Conservation (phyloP, 1,284 basidiomycete genomes). For the Prillingera fragicola region DNA sequence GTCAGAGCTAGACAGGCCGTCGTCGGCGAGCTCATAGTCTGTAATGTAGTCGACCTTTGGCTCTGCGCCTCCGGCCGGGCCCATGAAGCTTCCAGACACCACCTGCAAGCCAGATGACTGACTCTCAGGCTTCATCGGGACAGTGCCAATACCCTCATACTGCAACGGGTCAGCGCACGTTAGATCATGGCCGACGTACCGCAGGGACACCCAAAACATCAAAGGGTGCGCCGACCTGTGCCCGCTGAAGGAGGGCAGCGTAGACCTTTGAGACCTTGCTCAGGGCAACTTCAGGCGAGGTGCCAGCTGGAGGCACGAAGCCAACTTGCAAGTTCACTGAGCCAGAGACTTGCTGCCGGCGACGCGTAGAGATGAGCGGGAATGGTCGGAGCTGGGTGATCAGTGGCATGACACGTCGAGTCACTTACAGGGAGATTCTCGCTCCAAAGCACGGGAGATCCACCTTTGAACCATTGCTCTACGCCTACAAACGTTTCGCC, state of each 20-base stretch:
- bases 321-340: slow-evolving; percentile 69
- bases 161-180: slow-evolving; percentile 42
- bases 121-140: slow-evolving; percentile 44
- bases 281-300: slow-evolving; percentile 24
- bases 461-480: slow-evolving; percentile 70
- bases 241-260: slow-evolving; percentile 60
- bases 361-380: slow-evolving; percentile 55
- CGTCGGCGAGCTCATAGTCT: slow-evolving; percentile 62
- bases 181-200: slow-evolving; percentile 53
- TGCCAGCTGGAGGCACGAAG: slow-evolving; percentile 55
- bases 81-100: slow-evolving; percentile 16
- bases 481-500: slow-evolving; percentile 75
- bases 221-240: slow-evolving; percentile 52
- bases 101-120: slow-evolving; percentile 3
- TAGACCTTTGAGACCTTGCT: slow-evolving; percentile 51
- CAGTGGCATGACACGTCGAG: neutral
- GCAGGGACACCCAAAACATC: slow-evolving; percentile 62
- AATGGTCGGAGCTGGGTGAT: slow-evolving; percentile 6
- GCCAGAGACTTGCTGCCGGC: slow-evolving; percentile 53
- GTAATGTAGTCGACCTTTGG: slow-evolving; percentile 13
- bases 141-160: slow-evolving; percentile 84
- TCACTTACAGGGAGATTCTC: slow-evolving; percentile 36
- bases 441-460: slow-evolving; percentile 38
- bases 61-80: slow-evolving; percentile 5
- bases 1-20: slow-evolving; percentile 60